Evolutionary conservation across 1,284 basidiomycete genomes (phyloP).

Genomic region (Coniferiporia weirii): DNA sequence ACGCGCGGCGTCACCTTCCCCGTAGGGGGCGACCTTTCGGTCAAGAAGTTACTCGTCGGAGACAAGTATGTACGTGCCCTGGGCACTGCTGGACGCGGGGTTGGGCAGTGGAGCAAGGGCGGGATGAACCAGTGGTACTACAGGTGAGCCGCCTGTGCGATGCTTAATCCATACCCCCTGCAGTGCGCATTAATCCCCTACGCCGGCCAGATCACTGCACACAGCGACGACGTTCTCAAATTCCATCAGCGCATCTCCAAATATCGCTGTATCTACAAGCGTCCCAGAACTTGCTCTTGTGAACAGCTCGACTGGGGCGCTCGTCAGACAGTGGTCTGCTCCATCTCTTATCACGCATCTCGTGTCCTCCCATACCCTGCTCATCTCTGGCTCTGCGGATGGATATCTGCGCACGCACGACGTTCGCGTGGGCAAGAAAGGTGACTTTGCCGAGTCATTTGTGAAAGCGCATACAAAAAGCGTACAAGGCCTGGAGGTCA

Average conservation of each 20-base stretch:
- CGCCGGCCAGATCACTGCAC: conserved; percentile 32
- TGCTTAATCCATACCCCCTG: too few species aligned
- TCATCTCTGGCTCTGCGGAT: conserved; percentile 79
- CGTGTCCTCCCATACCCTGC: conserved; percentile 53
- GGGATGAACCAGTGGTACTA: conserved; percentile 79
- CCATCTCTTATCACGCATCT: conserved; percentile 61
- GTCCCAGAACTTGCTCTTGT: conserved; percentile 64
- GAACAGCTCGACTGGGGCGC: conserved; percentile 69
- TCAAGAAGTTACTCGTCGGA: conserved; percentile 69
- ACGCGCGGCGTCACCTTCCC: conserved; percentile 75
- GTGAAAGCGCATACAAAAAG: conserved; percentile 79
- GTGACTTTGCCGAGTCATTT: conserved; percentile 37
- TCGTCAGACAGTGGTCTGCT: conserved; percentile 53
- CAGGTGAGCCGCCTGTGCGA: conserved; percentile 38
- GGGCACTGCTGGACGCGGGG: conserved; percentile 49
- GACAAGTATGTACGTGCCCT: conserved; percentile 71
- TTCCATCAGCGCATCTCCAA: conserved; percentile 42
- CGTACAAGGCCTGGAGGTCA: conserved; percentile 76
- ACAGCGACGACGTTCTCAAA: conserved; percentile 59
- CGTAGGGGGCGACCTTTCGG: conserved; percentile 55
- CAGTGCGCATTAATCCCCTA: conserved; percentile 5
- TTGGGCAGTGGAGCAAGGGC: conserved; percentile 75
- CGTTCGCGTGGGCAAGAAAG: conserved; percentile 58
- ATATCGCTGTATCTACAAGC: conserved; percentile 61
- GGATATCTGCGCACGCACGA: conserved; percentile 85